phyloP scores from a whole-genome alignment of 768 basidiomycete species.

The Mycena venus region DNA sequence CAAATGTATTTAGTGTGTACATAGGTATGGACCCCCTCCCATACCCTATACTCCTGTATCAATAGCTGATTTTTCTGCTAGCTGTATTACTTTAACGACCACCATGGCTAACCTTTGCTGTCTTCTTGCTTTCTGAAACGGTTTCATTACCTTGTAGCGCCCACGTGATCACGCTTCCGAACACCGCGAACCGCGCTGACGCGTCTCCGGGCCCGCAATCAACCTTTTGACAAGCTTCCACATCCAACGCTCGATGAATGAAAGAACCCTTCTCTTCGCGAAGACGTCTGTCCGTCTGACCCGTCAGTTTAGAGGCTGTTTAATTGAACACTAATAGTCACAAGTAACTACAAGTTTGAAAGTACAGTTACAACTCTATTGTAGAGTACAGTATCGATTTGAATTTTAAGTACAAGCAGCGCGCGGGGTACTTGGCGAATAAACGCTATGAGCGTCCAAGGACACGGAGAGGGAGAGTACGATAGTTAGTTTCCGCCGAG shows the following conservation, averaged over 20 bases:
- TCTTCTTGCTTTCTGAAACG: slow-evolving; percentile 22
- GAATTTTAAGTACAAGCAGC: slow-evolving; percentile 7
- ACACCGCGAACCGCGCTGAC: no score
- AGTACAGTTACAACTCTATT: slow-evolving; percentile 20
- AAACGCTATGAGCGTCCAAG: slow-evolving; percentile 9
- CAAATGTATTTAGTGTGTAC: slow-evolving; percentile 29
- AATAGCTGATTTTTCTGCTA: slow-evolving; percentile 40
- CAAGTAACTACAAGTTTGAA: slow-evolving; percentile 3
- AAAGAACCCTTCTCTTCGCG: background rate
- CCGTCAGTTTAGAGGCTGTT: slow-evolving; percentile 11
- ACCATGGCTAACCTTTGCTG: slow-evolving; percentile 30
- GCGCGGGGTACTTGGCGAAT: background rate
- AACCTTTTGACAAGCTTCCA: background rate
- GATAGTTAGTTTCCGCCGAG: slow-evolving; percentile 4
- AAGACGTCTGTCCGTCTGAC: background rate
- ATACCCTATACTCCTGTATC: slow-evolving; percentile 37
- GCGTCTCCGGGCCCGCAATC: background rate
- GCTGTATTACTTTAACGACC: slow-evolving; percentile 44
- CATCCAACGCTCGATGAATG: background rate
- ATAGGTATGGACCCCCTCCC: slow-evolving; percentile 22
- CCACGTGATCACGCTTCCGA: slow-evolving; percentile 21
- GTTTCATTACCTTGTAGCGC: background rate
- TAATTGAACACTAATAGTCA: slow-evolving; percentile 19
- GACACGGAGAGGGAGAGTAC: background rate
- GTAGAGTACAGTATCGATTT: background rate